Evolutionary conservation across 805 yeast species (phyloP), one percentile per base, ranked within the genome.

Genomic region (Ogataea neopini): DNA sequence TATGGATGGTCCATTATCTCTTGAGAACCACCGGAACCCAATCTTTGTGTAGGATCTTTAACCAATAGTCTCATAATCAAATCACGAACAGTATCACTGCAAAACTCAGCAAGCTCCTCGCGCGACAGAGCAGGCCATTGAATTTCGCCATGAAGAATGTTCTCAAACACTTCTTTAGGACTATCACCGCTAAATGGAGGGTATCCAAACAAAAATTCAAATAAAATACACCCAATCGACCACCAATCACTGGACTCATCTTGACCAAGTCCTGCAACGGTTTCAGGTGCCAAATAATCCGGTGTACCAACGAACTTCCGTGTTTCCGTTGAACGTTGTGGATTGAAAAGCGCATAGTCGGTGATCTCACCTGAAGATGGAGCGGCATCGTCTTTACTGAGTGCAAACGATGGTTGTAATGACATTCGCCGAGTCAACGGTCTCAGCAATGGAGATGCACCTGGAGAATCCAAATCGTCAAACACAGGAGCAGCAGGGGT

Each of bases 261-360:
- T 63, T 92, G 97, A 0, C 87, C 85, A 1, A 76, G 73, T 33
- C 97, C 98, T 35, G 77, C 73, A 51, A 94, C 89, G 0, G 97
- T 91, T 63, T 94, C 99, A 0, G 99, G 99, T 0, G 99, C 96
- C 33, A 95, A 76, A 66, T 94, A 94, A 64, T 94, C 99, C 0
- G 99, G 99, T 0, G 99, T 94, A 0, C 99, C 99, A 26, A 90
- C 96, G 59, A 92, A 91, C 51, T 77, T 79, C 57, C 82, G 79
- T 20, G 75, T 71, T 44, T 77, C 80, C 1, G 76, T 74, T 5
- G 66, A 57, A 14, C 54, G 48, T 6, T 52, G 49, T 0, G 96
- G 96, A 63, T 90, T 90, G 62, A 83, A 88, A 36, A 91, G 72
- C 0, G 90, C 89, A 51, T 77, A 76, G 47, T 74, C 73, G 1